Evolutionary conservation across 495 filamentous ascomycete species (phyloP), one percentile per base, ranked within the genome.

Genomic region (Paragyromitra xinjiangensis): DNA sequence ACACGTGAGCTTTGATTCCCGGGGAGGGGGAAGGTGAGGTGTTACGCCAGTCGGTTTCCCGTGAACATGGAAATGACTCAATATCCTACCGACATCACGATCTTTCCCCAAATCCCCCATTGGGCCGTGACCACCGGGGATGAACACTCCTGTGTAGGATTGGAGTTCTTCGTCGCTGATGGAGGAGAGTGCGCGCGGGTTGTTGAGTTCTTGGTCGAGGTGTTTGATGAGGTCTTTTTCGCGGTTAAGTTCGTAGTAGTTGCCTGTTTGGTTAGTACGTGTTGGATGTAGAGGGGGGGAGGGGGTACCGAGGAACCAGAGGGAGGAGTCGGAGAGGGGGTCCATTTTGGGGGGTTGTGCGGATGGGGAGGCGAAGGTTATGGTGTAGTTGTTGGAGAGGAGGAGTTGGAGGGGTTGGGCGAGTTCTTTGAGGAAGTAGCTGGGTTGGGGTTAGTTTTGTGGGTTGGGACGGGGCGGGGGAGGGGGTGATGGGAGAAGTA

Each of bases 361-460:
- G 19, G 81, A 72, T 0, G 85, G 84, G 0, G 82, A 83, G 16
- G 84, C 84, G 69, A 86, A 86, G 45, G 84, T 85, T 4, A 85
- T 78, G 64, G 84, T 79, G 59, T 84, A 84, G 16, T 82, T 83
- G 39, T 80, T 78, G 11, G 83, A 82, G 55, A 86, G 84, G 40
- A 86, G 76, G 16, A 82, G 80, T 14, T 80, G 73, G 0, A 86
- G 81, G 0, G 85, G 85, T 66, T 85, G 84, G 22, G 85, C 83
- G 44, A 86, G 83, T 68, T 86, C 85, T 69, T 84, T 84, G 12
- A 86, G 83, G 82, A 86, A 86, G 78, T 84, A 86, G 1, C 58
- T 72, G n/a, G 6, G 26, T 29, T 29, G 26, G 26, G 26, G 26
- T 29, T 29, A 29, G 26, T 29, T 29, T 29, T 29, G 0, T 29